Evolutionary conservation across 116 monocot species (phyloP), one percentile per base, ranked within the genome.

Genomic region (Trichopus zeylanicus): DNA sequence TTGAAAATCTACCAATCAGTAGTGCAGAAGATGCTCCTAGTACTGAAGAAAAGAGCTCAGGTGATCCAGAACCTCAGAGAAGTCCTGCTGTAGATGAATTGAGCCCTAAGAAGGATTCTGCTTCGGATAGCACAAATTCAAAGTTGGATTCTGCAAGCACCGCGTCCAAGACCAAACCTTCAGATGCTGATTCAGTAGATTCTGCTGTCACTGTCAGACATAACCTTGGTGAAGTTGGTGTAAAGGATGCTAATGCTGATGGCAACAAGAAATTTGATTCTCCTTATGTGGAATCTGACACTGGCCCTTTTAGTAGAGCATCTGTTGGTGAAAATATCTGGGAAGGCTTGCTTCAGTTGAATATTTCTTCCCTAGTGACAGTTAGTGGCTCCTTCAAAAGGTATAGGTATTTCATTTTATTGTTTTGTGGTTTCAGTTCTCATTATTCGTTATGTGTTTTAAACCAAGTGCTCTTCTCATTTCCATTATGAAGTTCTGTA

Each of bases 341-440:
- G 91, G 87, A 91, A 68, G 97, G 97, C 8, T 61, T 78, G 46
- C 65, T 98, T 60, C 97, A 98, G 37, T 69, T 98, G 10, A 87
- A 73, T 53, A 37, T 85, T 56, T 79, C 97, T 63, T 68, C 87
- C 5, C 26, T 88, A 20, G 79, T 79, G 2, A 85, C 82, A 38
- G 91, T 86, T 25, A 51, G 70, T 55, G 81, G 83, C 15, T 69
- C 73, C 52, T 91, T 79, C 51, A 90, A 60, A 73, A 98, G 97
- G 97, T 98, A 59, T 60, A 55, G 56, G 49, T 31, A 20, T 56
- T 61, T 15, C 42, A 0, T 57, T 31, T 31, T 38, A 3, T 48
- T 8, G 7, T 8, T 1, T 37, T 8, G 15, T 8, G 37, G 0
- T 37, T 37, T 37, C 15, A 15, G 15, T 8, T 0, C 15, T 37